Conservation (phyloP, 805 yeast species). For the Wickerhamiella kazuoi region DNA sequence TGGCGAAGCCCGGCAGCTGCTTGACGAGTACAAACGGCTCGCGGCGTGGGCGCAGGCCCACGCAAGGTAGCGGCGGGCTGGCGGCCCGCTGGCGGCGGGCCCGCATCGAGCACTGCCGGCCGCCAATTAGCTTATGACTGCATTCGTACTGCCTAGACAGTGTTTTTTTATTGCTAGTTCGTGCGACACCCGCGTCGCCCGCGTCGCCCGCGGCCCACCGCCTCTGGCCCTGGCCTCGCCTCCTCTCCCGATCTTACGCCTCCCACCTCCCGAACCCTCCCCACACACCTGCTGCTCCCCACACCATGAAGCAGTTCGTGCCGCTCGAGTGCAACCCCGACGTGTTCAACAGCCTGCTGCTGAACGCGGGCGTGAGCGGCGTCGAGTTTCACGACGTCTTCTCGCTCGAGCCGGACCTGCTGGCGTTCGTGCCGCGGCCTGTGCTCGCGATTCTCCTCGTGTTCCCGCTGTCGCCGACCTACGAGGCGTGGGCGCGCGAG, state of each 20-base stretch:
- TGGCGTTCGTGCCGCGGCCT: conserved; percentile 71
- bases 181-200: too few species aligned
- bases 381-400: conserved; percentile 62
- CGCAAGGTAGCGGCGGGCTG: too few species aligned
- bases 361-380: conserved; percentile 46
- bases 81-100: too few species aligned
- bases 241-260: background rate
- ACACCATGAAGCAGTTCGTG: conserved; percentile 25
- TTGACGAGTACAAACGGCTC: conserved; percentile 23
- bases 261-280: too few species aligned
- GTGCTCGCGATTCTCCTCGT: conserved; percentile 55
- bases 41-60: conserved; percentile 6
- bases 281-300: too few species aligned
- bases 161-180: too few species aligned
- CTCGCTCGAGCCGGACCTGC: conserved; percentile 70
- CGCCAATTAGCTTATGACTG: too few species aligned
- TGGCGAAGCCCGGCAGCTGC: conserved; percentile 20
- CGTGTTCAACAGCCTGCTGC: conserved; percentile 55
- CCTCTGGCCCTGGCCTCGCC: background rate
- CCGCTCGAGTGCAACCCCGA: conserved; percentile 88
- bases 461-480: conserved; percentile 56
- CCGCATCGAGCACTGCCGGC: too few species aligned
- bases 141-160: too few species aligned
- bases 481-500: conserved; percentile 32
- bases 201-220: background rate